Conservation (phyloP, 2,329 filamentous ascomycete species). For the Ophiostoma novo-ulmi region DNA sequence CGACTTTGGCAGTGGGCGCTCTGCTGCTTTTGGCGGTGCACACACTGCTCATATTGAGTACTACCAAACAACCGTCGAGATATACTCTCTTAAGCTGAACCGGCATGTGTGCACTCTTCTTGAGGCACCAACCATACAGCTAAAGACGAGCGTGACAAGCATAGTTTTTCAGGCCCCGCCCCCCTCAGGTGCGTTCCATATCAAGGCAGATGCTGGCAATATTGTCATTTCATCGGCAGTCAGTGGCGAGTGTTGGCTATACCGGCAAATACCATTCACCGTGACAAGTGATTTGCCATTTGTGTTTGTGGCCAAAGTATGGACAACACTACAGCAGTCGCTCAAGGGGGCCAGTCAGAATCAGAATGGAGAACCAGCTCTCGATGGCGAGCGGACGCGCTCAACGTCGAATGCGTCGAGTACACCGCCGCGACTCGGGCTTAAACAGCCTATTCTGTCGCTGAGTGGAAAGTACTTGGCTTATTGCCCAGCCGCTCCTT, state of each 20-base stretch:
- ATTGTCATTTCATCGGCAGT: slow-evolving; percentile 71
- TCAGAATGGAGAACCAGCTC: slow-evolving; percentile 31
- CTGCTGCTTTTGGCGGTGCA: slow-evolving; percentile 5
- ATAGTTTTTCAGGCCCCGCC: slow-evolving; percentile 62
- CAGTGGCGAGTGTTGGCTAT: slow-evolving; percentile 86
- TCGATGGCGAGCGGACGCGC: slow-evolving; percentile 36
- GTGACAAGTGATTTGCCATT: slow-evolving; percentile 45
- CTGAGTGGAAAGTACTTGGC: slow-evolving; percentile 71
- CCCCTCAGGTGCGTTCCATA: slow-evolving; percentile 65
- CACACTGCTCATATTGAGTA: slow-evolving; percentile 43
- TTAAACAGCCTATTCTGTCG: slow-evolving; percentile 61
- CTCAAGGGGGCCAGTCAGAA: slow-evolving; percentile 42
- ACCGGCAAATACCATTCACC: slow-evolving; percentile 44
- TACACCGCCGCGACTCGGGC: slow-evolving; percentile 39
- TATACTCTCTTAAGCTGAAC: slow-evolving; percentile 79
- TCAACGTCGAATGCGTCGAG: slow-evolving; percentile 34
- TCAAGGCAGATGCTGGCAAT: slow-evolving; percentile 67
- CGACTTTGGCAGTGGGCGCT: slow-evolving; percentile 21
- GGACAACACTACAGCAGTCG: slow-evolving; percentile 74
- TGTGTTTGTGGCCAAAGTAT: slow-evolving; percentile 78
- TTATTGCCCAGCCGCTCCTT: slow-evolving; percentile 67
- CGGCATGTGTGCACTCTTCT: slow-evolving; percentile 68
- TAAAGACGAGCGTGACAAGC: slow-evolving; percentile 56
- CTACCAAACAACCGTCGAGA: slow-evolving; percentile 83
- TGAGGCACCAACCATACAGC: slow-evolving; percentile 57